These are phyloP conservation scores for Aschersonia sp. DNA, from an alignment of 2,329 filamentous ascomycete genomes.

Conservation along the genomic window DNA sequence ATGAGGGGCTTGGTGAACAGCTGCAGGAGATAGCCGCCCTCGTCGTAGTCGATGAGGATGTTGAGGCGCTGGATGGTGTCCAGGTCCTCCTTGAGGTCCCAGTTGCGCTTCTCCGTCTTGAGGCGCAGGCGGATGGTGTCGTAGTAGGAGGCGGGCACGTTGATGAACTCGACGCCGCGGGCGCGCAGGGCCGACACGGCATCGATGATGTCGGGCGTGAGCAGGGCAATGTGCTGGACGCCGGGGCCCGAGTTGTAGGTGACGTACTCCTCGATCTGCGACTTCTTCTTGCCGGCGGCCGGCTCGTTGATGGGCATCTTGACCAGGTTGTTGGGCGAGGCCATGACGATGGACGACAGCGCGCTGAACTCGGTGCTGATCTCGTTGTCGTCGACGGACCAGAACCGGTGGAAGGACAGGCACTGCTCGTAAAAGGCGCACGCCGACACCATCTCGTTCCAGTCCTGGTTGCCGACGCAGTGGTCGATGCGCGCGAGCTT, in stretches of 20 bases:
- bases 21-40: constrained; percentile 69
- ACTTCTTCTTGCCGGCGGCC: constrained; percentile 75
- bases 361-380: constrained; percentile 90
- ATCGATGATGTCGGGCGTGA: constrained; percentile 64
- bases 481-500: constrained; percentile 71
- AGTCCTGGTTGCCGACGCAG: constrained; percentile 94
- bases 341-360: constrained; percentile 81
- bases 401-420: constrained; percentile 91
- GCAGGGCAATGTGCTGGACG: constrained; percentile 85
- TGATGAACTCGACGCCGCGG: constrained; percentile 88
- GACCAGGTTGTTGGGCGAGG: constrained; percentile 67
- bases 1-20: constrained; percentile 78
- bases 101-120: constrained; percentile 42
- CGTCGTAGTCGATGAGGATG: constrained; percentile 91
- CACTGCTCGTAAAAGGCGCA: constrained; percentile 70
- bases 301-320: constrained; percentile 99
- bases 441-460: constrained; percentile 66
- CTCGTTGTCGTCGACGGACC: constrained; percentile 86
- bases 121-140: constrained; percentile 59
- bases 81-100: constrained; percentile 65
- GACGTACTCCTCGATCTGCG: constrained; percentile 88
- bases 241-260: constrained; percentile 81
- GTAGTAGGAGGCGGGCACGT: constrained; percentile 79
- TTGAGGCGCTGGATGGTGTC: constrained; percentile 62
- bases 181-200: constrained; percentile 66